Percentiles rank a stretch among this genome's conserved stretches.
Evolutionary conservation across 805 yeast species (phyloP).

Genomic region (Saccharomycopsis olivae): DNA sequence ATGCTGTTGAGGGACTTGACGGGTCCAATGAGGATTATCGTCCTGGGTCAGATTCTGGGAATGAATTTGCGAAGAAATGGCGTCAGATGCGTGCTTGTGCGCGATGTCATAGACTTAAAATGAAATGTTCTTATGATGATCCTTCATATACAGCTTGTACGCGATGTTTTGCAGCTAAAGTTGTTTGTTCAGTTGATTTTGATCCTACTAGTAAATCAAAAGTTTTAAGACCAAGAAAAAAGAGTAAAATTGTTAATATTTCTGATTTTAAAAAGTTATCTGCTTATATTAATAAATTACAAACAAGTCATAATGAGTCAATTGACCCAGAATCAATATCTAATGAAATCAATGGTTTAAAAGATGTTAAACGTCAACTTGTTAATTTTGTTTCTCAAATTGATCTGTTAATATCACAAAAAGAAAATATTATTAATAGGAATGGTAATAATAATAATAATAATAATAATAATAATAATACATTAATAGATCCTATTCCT

Average conservation of each 20-base stretch:
- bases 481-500: constrained; percentile 9
- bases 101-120: constrained; percentile 41
- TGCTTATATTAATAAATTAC: constrained; percentile 7
- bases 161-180: constrained; percentile 34
- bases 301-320: constrained; percentile 1
- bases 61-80: constrained; percentile 36
- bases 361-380: constrained; percentile 14
- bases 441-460: constrained; percentile 18
- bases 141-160: constrained; percentile 34
- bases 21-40: no score
- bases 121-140: constrained; percentile 41
- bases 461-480: constrained; percentile 18
- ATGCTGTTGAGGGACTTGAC: no score
- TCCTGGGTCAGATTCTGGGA: no score
- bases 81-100: constrained; percentile 43
- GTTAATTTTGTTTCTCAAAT: constrained; percentile 15
- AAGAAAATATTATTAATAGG: constrained; percentile 3
- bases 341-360: constrained; percentile 9
- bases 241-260: constrained; percentile 19
- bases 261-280: constrained; percentile 15
- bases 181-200: constrained; percentile 37
- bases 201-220: constrained; percentile 40
- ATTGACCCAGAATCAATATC: constrained; percentile 2
- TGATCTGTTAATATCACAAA: constrained; percentile 14
- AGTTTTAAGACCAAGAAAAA: constrained; percentile 27